A percentile compares a stretch with the other conserved stretches of the same genome.
These are phyloP conservation scores for Epichloe baconii DNA, from an alignment of 2,329 filamentous ascomycete genomes.

Conservation along the genomic window DNA sequence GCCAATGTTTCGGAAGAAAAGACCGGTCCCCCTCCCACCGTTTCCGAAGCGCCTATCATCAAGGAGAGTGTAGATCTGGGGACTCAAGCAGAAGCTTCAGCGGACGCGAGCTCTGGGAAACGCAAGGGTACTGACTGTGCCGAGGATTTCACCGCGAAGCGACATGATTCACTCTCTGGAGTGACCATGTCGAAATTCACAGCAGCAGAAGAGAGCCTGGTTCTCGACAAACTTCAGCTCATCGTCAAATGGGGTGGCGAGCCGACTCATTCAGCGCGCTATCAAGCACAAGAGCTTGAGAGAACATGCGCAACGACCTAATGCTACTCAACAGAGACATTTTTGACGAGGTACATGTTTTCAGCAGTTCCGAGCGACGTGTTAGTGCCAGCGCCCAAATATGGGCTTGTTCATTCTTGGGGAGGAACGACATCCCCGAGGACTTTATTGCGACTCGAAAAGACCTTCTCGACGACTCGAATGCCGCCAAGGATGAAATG, in stretches of 20 bases:
- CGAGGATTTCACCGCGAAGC: conserved; percentile 30
- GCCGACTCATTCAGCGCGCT: conserved; percentile 90
- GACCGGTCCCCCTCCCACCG: conserved; percentile 39
- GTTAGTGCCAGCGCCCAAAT: conserved; percentile 96
- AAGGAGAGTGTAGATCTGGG: conserved; percentile 17
- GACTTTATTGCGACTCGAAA: conserved; percentile 88
- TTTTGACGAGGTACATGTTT: conserved; percentile 84
- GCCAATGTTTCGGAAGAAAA: conserved; percentile 94
- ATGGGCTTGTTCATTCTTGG: conserved; percentile 80
- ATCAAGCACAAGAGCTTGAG: conserved; percentile 87
- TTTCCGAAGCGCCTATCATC: conserved; percentile 21
- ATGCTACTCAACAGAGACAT: conserved; percentile 86
- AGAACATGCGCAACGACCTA: conserved; percentile 92
- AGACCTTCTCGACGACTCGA: conserved; percentile 90
- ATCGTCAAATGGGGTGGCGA: conserved; percentile 99
- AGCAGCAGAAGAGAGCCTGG: conserved; percentile 81
- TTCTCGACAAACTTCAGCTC: conserved; percentile 89
- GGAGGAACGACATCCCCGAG: conserved; percentile 69
- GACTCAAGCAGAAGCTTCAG: conserved; percentile 9
- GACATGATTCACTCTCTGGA: conserved; percentile 77
- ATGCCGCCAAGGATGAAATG: conserved; percentile 97
- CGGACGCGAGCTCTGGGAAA: conserved; percentile 6
- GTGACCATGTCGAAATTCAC: conserved; percentile 90
- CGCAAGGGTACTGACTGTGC: conserved; percentile 5
- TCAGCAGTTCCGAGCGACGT: conserved; percentile 87